Base-by-base conservation (phyloP, 345 rosid genomes). In the Hirschfeldia incana region DNA sequence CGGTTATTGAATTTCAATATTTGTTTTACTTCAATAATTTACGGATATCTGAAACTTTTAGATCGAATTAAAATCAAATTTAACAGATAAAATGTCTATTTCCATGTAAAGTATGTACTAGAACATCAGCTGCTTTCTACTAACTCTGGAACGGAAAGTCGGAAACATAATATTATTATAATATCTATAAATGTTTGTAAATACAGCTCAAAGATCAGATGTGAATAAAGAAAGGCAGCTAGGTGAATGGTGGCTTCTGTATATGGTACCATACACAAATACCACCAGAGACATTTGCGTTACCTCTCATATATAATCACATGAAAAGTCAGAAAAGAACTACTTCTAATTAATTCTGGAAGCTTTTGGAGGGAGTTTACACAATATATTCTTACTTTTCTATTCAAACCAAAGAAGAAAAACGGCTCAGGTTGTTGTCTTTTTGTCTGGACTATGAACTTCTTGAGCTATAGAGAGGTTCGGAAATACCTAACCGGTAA, bases 401-500 rank as follows among this genome's bases (percentile, higher is more conserved):
- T 28, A 34, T 60, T 5, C 36, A 60, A 12, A 5, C 3, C 26
- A 63, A 13, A n/a, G 17, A 62, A 15, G 8, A 21, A 36, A 37
- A 66, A 21, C 32, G 65, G 66, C 8, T 61, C 51, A 8, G 8
- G 53, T 46, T 69, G 46, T 44, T 76, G 62, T 42, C 66, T 55
- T 55, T 53, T 68, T 6, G 59, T 49, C 17, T 49, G 55, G 3
- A 8, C 46, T 8, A 3, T 36, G 15, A 34, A 39, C 3, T 8
- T 28, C 9, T 2, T 4, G 39, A 75, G 64, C 12, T n/a, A n/a
- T 15, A 28, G 30, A 30, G 60, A 61, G 69, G 68, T 69, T 67
- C 6, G 61, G 72, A 11, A 15, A 17, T 1, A 58, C 49, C 73
- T 4, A 59, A 76, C 51, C 28, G 26, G 16, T 0, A 6, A 53